Conservation (phyloP, 768 basidiomycete species). For the Leccinum arenicola region DNA sequence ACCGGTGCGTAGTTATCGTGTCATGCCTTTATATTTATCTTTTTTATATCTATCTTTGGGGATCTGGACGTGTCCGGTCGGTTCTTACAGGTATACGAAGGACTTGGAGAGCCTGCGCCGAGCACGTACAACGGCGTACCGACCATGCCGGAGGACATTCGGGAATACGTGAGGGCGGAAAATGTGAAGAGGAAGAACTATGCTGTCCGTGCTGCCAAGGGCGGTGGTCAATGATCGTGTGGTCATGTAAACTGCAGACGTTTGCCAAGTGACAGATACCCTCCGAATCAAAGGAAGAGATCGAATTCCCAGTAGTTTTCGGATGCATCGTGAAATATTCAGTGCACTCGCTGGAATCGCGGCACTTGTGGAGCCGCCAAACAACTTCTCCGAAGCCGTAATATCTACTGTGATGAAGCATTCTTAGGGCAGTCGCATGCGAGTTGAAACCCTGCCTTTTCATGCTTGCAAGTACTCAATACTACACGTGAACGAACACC, state of each 20-base stretch:
- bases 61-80: background rate
- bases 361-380: background rate
- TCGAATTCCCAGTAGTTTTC: background rate
- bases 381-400: background rate
- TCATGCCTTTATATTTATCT: background rate
- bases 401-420: background rate
- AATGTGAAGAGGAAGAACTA: slow-evolving; percentile 25
- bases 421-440: background rate
- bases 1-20: slow-evolving; percentile 15
- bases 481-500: slow-evolving; percentile 1
- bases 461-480: slow-evolving; percentile 14
- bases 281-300: background rate
- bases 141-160: slow-evolving; percentile 17
- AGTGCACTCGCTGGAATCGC: no score
- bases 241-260: no score
- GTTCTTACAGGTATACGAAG: slow-evolving; percentile 20
- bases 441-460: no score
- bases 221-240: slow-evolving; percentile 33
- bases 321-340: no score
- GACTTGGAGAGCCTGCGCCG: slow-evolving; percentile 25
- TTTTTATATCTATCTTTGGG: background rate
- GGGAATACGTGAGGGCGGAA: slow-evolving; percentile 21
- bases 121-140: slow-evolving; percentile 18
- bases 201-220: slow-evolving; percentile 19
- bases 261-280: background rate